Evolutionary conservation across 352 stramenopile species (phyloP), one percentile per base, ranked within the genome.

Genomic region (Phytophthora pluvialis): DNA sequence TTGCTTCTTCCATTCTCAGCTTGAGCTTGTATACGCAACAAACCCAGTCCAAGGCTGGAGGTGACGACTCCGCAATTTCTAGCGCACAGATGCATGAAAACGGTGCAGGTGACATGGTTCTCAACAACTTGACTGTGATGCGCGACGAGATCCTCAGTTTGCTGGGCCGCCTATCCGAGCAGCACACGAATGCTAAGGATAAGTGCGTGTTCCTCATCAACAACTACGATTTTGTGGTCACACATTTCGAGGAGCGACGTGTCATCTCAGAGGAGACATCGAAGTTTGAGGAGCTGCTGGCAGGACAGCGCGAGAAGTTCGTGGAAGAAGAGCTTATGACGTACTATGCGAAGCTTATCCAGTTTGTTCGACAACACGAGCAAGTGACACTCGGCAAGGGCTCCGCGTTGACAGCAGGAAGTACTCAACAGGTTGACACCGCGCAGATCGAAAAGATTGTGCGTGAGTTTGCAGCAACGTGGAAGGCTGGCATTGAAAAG

Each of bases 171-270:
- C 73, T 99, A 18, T 89, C 95, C 0, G 89, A 98, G 43, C 83
- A 97, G 63, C 95, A 99, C 62, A 80, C 85, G 5, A 89, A 81
- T 15, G 85, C 93, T 21, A 99, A 98, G 67, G 98, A 98, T 54
- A 91, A 89, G 33, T 93, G 95, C 61, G 91, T 99, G 5, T 99
- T 99, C 70, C 86, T 99, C 42, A 97, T 99, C 65, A 99, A 99
- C 78, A 99, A 99, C 70, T 96, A 98, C 67, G 97, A 99, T 72
- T 82, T 97, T 45, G 96, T 99, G 32, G 81, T 98, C 7, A 96
- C 84, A 26, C 93, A 98, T 32, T 98, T 99, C 51, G 94, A 98
- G 59, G 95, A 99, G 76, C 85, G 97, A 33, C 85, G 90, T 31
- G 96, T 99, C 28, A 74, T 89, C 35, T 95, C 91, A 26, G 97